These are phyloP conservation scores for Candida saitoana DNA, from an alignment of 805 yeast species.

Conservation along the genomic window DNA sequence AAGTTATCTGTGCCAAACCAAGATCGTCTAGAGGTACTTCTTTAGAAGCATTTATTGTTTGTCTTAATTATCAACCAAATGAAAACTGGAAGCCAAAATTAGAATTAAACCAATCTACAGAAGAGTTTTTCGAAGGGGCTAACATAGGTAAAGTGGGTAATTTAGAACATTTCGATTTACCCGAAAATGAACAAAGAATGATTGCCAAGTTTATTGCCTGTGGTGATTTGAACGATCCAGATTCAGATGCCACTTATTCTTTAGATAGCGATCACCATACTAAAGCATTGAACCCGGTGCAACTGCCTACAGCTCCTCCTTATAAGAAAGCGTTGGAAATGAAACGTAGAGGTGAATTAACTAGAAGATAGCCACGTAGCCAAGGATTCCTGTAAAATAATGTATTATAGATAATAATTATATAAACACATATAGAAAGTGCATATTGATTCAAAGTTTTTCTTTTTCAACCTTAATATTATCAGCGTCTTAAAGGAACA, in stretches of 20 bases:
- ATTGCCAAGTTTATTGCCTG: conserved; percentile 95
- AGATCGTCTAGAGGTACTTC: conserved; percentile 94
- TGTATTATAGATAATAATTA: neutral
- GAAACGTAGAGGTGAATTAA: conserved; percentile 63
- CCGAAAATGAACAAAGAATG: conserved; percentile 55
- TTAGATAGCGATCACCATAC: conserved; percentile 38
- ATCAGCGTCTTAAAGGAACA: no score
- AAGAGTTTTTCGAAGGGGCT: conserved; percentile 71
- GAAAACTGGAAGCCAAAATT: conserved; percentile 75
- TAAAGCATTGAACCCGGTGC: conserved; percentile 81
- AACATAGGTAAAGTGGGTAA: conserved; percentile 53
- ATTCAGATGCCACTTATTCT: conserved; percentile 91
- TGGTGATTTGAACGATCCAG: conserved; percentile 84
- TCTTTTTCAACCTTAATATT: conserved; percentile 33
- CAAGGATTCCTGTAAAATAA: neutral
- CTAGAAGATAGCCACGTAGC: conserved; percentile 10
- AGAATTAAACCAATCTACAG: conserved; percentile 59
- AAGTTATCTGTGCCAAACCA: conserved; percentile 93
- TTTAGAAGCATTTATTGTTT: conserved; percentile 88
- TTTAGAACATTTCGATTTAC: conserved; percentile 44
- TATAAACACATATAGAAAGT: conserved; percentile 1
- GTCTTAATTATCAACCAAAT: conserved; percentile 82
- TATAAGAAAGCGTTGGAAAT: conserved; percentile 87
- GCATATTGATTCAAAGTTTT: neutral
- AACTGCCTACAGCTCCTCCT: conserved; percentile 95